phyloP scores from a whole-genome alignment of 495 filamentous ascomycete genomes.

The Penicillium parvum region DNA sequence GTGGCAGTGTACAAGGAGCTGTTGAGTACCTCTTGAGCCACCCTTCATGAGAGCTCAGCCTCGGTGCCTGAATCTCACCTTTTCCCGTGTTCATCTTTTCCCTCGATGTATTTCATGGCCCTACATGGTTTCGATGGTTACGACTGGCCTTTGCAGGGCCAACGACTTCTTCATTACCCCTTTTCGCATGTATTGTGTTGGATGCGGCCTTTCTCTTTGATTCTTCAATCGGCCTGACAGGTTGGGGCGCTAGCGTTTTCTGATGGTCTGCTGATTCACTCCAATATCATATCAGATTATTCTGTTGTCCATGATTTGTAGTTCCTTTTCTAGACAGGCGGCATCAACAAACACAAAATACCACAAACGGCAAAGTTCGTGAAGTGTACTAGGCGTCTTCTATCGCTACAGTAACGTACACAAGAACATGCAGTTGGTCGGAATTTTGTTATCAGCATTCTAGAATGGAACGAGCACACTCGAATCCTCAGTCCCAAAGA shows the following conservation, averaged over 20 bases:
- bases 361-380: too few relatives aligned
- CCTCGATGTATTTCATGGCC: conserved; percentile 16
- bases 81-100: conserved; percentile 7
- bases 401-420: too few relatives aligned
- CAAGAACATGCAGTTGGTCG: too few relatives aligned
- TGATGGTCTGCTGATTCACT: neutral
- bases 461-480: too few relatives aligned
- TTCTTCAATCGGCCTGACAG: neutral
- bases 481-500: too few relatives aligned
- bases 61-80: neutral
- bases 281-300: conserved; percentile 1
- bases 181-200: conserved; percentile 10
- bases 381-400: too few relatives aligned
- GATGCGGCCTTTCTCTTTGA: neutral
- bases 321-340: too few relatives aligned
- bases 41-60: conserved; percentile 20
- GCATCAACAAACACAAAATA: too few relatives aligned
- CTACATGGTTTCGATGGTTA: conserved; percentile 11
- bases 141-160: conserved; percentile 8
- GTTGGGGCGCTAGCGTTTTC: conserved; percentile 9
- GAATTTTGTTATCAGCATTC: too few relatives aligned
- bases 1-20: conserved; percentile 93
- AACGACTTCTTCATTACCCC: conserved; percentile 15
- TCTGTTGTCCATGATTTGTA: neutral
- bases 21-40: conserved; percentile 66